Evolutionary conservation across 345 rosid species (phyloP), one percentile per base, ranked within the genome.

Genomic region (Heritiera fomes): DNA sequence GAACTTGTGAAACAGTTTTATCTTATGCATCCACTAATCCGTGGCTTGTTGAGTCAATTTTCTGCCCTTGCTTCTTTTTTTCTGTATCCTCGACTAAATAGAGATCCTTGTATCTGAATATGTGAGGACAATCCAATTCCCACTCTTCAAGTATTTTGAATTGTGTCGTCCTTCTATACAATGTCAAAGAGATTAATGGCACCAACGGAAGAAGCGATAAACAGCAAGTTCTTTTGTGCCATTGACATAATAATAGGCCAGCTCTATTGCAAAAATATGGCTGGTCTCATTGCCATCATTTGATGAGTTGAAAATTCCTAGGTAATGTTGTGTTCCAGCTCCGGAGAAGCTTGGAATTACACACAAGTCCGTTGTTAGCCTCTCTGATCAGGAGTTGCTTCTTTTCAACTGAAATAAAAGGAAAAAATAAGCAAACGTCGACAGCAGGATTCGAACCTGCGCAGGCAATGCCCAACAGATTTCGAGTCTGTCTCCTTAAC

Each of bases 371-470:
- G 38, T 34, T 34, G 38, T 34, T 34, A 34, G 38, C 38, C 38
- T 41, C 43, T 41, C 43, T 41, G 0, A 41, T 41, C 6, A 41
- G 4, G 4, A 41, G 6, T 3, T 41, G 43, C 6, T 43, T 43
- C 45, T 43, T 43, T 5, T 43, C 8, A 6, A 6, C 45, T 6
- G 45, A 43, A 43, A 43, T 43, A 6, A 43, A 6, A 0, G 45
- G 6, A 43, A 43, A 43, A 6, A 41, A 41, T 41, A 3, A 41
- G 6, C 38, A 43, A 6, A 0, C 98, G 97, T 93, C 98, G 90
- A 90, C 93, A 92, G 97, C 94, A 93, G 98, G 96, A 95, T 93
- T 95, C 98, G 97, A 93, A 95, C 98, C 98, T 95, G 96, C 95
- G 97, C 99, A 87, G 97, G 97, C 97, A 87, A 0, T 84, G 98